Evolutionary conservation across 2,329 filamentous ascomycete genomes (phyloP).

Genomic region (Epichloe uncinata): DNA sequence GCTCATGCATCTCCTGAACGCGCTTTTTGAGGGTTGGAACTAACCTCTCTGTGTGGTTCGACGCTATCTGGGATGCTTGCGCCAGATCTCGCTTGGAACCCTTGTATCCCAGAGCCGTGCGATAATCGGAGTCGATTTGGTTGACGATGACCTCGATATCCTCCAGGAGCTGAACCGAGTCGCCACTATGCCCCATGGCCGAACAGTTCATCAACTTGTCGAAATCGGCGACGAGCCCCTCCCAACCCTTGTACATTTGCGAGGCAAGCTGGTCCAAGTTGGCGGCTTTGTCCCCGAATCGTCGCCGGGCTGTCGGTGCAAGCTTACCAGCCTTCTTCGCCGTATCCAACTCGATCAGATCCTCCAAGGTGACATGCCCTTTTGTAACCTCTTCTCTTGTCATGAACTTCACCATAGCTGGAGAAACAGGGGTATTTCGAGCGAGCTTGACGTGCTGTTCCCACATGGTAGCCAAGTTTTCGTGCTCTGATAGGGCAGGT

Average conservation of each 20-base stretch:
- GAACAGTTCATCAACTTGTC: slow-evolving; percentile 44
- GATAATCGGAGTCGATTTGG: slow-evolving; percentile 79
- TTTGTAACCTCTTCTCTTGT: slow-evolving; percentile 33
- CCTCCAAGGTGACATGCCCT: slow-evolving; percentile 49
- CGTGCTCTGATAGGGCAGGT: slow-evolving; percentile 54
- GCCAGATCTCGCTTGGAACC: slow-evolving; percentile 47
- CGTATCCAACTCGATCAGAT: slow-evolving; percentile 63
- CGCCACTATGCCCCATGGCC: slow-evolving; percentile 42
- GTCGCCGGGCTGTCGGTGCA: slow-evolving; percentile 42
- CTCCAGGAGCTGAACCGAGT: slow-evolving; percentile 56
- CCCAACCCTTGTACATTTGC: slow-evolving; percentile 47
- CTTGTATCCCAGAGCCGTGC: slow-evolving; percentile 57
- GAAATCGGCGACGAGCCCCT: slow-evolving; percentile 48
- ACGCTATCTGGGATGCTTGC: slow-evolving; percentile 50
- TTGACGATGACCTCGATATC: slow-evolving; percentile 78
- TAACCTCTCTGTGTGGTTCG: slow-evolving; percentile 48
- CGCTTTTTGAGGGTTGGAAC: slow-evolving; percentile 45
- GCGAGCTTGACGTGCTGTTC: slow-evolving; percentile 55
- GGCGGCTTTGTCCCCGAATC: slow-evolving; percentile 45
- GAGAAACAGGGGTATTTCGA: slow-evolving; percentile 48
- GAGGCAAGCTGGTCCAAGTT: slow-evolving; percentile 48
- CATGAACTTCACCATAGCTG: slow-evolving; percentile 54
- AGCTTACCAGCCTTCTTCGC: slow-evolving; percentile 59
- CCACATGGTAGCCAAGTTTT: slow-evolving; percentile 49
- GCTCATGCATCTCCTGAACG: slow-evolving; percentile 46